Evolutionary conservation across 2,329 filamentous ascomycete genomes (phyloP).

Genomic region (Claviceps humidiphila): DNA sequence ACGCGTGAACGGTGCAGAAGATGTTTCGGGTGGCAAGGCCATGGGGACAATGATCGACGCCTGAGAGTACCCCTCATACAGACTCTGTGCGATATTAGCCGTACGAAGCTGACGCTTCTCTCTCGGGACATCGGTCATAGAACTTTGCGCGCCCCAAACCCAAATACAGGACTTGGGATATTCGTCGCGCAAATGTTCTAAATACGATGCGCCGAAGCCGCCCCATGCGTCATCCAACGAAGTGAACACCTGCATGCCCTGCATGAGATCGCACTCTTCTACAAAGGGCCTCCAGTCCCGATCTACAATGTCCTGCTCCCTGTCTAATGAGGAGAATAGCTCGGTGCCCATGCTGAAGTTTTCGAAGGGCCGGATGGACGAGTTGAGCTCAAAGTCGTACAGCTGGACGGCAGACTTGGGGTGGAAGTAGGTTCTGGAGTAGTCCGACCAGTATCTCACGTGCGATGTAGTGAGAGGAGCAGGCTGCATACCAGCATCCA

Average conservation of each 20-base stretch:
- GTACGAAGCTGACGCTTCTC: constrained; percentile 43
- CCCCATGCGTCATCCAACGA: constrained; percentile 69
- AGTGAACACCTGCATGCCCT: constrained; percentile 69
- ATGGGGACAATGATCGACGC: constrained; percentile 71
- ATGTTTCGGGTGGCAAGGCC: constrained; percentile 44
- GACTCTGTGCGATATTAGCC: constrained; percentile 59
- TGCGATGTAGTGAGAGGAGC: constrained; percentile 52
- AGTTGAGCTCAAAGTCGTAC: constrained; percentile 75
- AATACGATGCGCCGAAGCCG: constrained; percentile 59
- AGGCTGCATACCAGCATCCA: constrained; percentile 59
- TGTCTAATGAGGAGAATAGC: constrained; percentile 59
- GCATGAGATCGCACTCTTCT: constrained; percentile 87
- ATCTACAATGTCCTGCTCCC: constrained; percentile 76
- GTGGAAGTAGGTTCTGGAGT: constrained; percentile 83
- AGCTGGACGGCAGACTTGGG: constrained; percentile 78
- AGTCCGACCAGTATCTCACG: constrained; percentile 96
- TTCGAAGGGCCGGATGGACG: constrained; percentile 72
- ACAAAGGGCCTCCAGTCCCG: constrained; percentile 79
- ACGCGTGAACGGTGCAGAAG: constrained; percentile 42
- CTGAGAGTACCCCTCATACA: constrained; percentile 55
- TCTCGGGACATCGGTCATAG: constrained; percentile 35
- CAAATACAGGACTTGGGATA: constrained; percentile 79
- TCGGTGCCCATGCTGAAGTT: constrained; percentile 76
- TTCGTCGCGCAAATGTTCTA: constrained; percentile 74
- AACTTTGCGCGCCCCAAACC: constrained; percentile 71